A percentile compares a stretch with the other conserved stretches of the same genome.
Conservation (phyloP, 305 asterid genomes). For the Withania somnifera region DNA sequence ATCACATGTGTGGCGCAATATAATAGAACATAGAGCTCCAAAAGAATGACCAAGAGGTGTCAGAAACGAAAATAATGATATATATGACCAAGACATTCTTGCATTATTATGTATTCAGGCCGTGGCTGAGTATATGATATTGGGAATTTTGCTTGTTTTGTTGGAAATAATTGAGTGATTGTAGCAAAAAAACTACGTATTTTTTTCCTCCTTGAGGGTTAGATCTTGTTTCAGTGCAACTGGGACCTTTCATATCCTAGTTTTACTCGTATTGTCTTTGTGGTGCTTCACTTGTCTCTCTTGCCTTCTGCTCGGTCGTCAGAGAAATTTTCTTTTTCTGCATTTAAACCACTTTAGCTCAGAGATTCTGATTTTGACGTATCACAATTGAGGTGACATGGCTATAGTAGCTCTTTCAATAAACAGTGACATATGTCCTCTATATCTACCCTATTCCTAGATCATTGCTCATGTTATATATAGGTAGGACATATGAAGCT, state of each 20-base stretch:
- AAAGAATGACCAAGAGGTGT: too few species aligned
- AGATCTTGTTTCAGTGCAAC: background rate
- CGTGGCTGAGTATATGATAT: background rate
- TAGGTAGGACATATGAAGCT: background rate
- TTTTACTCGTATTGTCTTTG: constrained; percentile 1
- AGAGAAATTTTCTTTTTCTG: constrained; percentile 17
- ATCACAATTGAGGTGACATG: constrained; percentile 25
- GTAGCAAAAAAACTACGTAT: background rate
- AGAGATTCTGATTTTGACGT: constrained; percentile 53
- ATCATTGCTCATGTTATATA: background rate
- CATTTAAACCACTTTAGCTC: constrained; percentile 12
- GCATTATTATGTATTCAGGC: background rate
- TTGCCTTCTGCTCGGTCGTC: constrained; percentile 20
- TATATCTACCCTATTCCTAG: constrained; percentile 2
- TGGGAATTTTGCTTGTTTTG: background rate
- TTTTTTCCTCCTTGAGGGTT: background rate
- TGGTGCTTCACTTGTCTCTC: constrained; percentile 19
- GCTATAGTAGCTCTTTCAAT: constrained; percentile 11
- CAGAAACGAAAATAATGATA: too few species aligned
- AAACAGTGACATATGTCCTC: constrained; percentile 9
- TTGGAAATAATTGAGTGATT: background rate
- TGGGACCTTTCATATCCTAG: constrained; percentile 8
- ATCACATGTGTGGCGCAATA: background rate
- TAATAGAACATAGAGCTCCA: background rate
- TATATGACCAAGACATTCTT: too few species aligned